Conservation (phyloP, 352 stramenopile species). For the Pythium dissotocum region DNA sequence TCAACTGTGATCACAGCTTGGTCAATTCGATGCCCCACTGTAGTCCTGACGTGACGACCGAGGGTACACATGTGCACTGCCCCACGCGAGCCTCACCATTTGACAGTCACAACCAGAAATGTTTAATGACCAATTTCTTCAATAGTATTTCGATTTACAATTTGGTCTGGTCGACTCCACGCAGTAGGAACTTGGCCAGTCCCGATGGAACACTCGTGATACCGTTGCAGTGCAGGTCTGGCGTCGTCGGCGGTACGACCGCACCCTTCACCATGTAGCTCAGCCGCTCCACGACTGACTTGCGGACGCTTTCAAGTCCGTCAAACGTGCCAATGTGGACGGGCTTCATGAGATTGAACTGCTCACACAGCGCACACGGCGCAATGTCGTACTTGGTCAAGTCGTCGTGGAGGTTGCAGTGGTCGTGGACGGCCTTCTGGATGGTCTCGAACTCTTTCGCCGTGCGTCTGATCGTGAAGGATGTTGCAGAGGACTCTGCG, state of each 20-base stretch:
- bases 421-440: slow-evolving; percentile 11
- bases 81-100: too few species aligned
- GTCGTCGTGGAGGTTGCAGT: neutral
- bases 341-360: slow-evolving; percentile 3
- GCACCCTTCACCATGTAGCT: slow-evolving; percentile 7
- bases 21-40: too few species aligned
- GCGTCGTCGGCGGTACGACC: slow-evolving; percentile 2
- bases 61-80: too few species aligned
- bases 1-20: too few species aligned
- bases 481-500: neutral
- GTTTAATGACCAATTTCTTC: too few species aligned
- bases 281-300: slow-evolving; percentile 1
- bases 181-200: slow-evolving; percentile 11
- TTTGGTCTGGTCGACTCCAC: slow-evolving; percentile 8
- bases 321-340: slow-evolving; percentile 1
- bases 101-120: too few species aligned
- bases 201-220: slow-evolving; percentile 6
- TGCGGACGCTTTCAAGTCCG: slow-evolving; percentile 6
- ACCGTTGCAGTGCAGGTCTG: slow-evolving; percentile 9
- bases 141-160: too few species aligned
- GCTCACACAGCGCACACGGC: slow-evolving; percentile 14
- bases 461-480: slow-evolving; percentile 5
- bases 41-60: too few species aligned
- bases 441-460: neutral
- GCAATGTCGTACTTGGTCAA: neutral